Evolutionary conservation across 2,329 filamentous ascomycete species (phyloP).

Genomic region (Phoma sp.): DNA sequence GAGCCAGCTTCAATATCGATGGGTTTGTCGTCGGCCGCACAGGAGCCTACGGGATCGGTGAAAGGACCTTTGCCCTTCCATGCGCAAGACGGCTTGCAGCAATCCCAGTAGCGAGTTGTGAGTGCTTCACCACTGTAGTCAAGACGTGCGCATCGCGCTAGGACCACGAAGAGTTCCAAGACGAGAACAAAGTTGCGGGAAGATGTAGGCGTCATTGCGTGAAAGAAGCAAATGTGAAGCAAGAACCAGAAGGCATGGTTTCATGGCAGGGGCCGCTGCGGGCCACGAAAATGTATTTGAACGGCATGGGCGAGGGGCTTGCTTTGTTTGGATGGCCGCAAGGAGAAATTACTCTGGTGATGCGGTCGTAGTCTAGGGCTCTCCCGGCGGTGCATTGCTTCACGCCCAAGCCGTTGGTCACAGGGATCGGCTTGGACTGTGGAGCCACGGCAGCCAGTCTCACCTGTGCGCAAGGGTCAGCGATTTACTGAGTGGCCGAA

Average conservation of each 20-base stretch:
- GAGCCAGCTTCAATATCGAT: conserved; percentile 56
- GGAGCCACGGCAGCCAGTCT: conserved; percentile 34
- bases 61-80: conserved; percentile 65
- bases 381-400: conserved; percentile 23
- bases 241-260: conserved; percentile 41
- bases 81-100: conserved; percentile 73
- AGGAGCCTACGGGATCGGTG: conserved; percentile 60
- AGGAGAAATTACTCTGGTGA: conserved; percentile 42
- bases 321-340: conserved; percentile 44
- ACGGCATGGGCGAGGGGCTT: conserved; percentile 22
- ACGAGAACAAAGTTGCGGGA: conserved; percentile 17
- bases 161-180: conserved; percentile 26
- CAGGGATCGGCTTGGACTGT: conserved; percentile 44
- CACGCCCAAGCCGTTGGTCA: conserved; percentile 35
- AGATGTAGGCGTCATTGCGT: conserved; percentile 43
- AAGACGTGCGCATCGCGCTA: conserved; percentile 31
- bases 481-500: neutral
- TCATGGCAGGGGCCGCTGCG: conserved; percentile 38
- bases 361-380: conserved; percentile 9
- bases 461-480: neutral
- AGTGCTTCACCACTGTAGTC: conserved; percentile 41
- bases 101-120: conserved; percentile 59
- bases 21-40: conserved; percentile 62
- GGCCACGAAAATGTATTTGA: conserved; percentile 45
- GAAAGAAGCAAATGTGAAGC: conserved; percentile 35